Base-by-base conservation (phyloP, 2,329 filamentous ascomycete species). In the Trichoderma aggressivum region DNA sequence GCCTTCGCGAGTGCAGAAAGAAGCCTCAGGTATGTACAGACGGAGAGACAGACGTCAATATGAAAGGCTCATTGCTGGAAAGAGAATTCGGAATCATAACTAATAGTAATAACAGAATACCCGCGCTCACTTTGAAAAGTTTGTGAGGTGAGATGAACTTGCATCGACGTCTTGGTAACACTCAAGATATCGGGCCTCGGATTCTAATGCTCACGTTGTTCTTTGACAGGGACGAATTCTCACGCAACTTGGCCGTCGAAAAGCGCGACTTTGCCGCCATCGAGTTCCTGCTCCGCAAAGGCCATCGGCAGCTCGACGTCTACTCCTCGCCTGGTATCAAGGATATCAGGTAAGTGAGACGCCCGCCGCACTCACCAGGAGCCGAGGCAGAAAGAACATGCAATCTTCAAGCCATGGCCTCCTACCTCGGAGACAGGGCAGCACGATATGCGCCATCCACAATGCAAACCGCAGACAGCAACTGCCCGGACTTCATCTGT, bases 241-340 rank as follows among this genome's bases (percentile, higher is more conserved):
- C 89, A 50, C 92, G 91, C 78, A 86, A 92, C 77, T 78, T 89
- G 14, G 78, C 80, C 10, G 80, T 97, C 70, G 90, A 92, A 80
- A 96, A 93, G 82, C 94, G 93, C 75, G 94, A 97, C 78, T 97
- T 97, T 81, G 85, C 86, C 18, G 91, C 94, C 7, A 91, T 98
- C 71, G 94, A 98, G 80, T 96, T 93, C 79, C 84, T 97, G 39
- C 79, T 98, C 65, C 88, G 94, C 72, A 95, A 93, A 79, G 94
- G 94, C 26, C 87, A 88, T 53, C 88, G 93, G 58, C 94, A 97
- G 79, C 84, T 98, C 21, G 93, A 97, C 74, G 87, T 90, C 59
- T 96, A 96, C 81, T 89, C 91, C n/a, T 88, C 91, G 7, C 90
- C 92, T 30, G 91, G 91, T 3, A 94, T 97, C 76, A 93, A 90